Evolutionary conservation across 2,329 filamentous ascomycete genomes (phyloP).

Genomic region (Drechslerella dactyloides): DNA sequence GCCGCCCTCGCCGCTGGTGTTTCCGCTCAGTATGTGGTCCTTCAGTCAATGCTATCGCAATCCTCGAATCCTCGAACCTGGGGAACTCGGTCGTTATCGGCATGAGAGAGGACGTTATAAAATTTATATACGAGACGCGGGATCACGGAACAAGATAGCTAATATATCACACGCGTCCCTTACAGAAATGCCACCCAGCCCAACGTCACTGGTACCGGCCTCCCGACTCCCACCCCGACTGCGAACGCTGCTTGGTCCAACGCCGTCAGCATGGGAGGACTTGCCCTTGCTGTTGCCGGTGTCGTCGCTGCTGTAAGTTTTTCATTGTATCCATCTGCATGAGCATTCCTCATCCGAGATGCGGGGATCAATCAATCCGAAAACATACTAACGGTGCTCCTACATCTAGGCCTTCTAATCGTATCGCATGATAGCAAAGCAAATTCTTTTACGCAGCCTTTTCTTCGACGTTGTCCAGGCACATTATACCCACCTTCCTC

Average conservation of each 20-base stretch:
- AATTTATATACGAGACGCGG: background rate
- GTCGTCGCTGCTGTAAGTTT: constrained; percentile 54
- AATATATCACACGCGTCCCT: constrained; percentile 11
- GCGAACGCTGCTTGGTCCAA: constrained; percentile 52
- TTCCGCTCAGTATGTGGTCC: constrained; percentile 46
- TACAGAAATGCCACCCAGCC: constrained; percentile 28
- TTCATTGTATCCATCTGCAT: background rate
- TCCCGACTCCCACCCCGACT: constrained; percentile 28
- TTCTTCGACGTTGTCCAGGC: constrained; percentile 44
- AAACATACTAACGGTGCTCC: constrained; percentile 30
- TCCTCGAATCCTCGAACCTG: constrained; percentile 5
- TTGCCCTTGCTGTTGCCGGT: constrained; percentile 54
- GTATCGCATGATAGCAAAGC: constrained; percentile 22
- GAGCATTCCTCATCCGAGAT: constrained; percentile 55
- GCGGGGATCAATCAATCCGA: too few relatives aligned
- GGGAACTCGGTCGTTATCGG: constrained; percentile 19
- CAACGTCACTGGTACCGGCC: constrained; percentile 25
- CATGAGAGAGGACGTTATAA: constrained; percentile 44
- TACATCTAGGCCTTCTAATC: constrained; percentile 41
- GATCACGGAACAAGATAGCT: constrained; percentile 14
- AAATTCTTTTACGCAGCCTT: constrained; percentile 45
- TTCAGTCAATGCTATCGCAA: constrained; percentile 34
- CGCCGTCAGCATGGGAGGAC: constrained; percentile 53
- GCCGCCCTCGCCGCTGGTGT: constrained; percentile 53
- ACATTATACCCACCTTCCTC: constrained; percentile 49